phyloP scores from a whole-genome alignment of 495 filamentous ascomycete genomes.

The Aspergillus steynii region DNA sequence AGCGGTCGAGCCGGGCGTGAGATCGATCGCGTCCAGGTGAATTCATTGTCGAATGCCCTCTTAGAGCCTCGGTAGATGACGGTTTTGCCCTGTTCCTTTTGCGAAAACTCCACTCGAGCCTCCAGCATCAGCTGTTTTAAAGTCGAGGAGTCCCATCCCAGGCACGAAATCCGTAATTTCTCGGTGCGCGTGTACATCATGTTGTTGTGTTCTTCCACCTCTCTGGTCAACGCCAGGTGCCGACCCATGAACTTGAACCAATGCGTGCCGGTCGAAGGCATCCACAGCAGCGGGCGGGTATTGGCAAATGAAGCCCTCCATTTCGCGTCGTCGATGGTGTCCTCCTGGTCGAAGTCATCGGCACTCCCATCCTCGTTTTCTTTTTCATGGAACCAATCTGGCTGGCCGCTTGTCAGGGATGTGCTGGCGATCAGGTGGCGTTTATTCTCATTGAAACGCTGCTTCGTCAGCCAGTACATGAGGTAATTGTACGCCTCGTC shows the following conservation, averaged over 20 bases:
- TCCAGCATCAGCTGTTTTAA: slow-evolving; percentile 11
- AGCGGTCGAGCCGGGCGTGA: slow-evolving; percentile 65
- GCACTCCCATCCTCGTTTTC: background rate
- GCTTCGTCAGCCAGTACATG: slow-evolving; percentile 13
- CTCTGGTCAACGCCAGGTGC: slow-evolving; percentile 4
- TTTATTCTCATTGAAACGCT: slow-evolving; percentile 6
- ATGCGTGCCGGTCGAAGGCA: slow-evolving; percentile 9
- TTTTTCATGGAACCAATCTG: background rate
- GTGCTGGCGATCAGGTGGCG: slow-evolving; percentile 7
- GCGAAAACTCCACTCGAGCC: slow-evolving; percentile 8
- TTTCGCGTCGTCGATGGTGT: background rate
- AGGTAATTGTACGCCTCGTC: slow-evolving; percentile 12
- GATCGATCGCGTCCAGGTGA: slow-evolving; percentile 8
- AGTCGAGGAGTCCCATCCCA: slow-evolving; percentile 8
- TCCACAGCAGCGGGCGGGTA: slow-evolving; percentile 4
- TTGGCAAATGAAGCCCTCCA: slow-evolving; percentile 7
- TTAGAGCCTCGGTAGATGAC: slow-evolving; percentile 11
- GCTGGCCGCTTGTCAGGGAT: background rate
- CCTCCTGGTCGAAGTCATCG: background rate
- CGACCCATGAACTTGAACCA: slow-evolving; percentile 8
- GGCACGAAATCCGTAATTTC: slow-evolving; percentile 4
- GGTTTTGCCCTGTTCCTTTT: slow-evolving; percentile 15
- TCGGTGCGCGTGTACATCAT: slow-evolving; percentile 6
- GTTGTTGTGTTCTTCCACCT: slow-evolving; percentile 3
- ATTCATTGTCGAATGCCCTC: slow-evolving; percentile 10